Evolutionary conservation across 257 asterid species (phyloP).

Genomic region (Solanum appendiculatum): DNA sequence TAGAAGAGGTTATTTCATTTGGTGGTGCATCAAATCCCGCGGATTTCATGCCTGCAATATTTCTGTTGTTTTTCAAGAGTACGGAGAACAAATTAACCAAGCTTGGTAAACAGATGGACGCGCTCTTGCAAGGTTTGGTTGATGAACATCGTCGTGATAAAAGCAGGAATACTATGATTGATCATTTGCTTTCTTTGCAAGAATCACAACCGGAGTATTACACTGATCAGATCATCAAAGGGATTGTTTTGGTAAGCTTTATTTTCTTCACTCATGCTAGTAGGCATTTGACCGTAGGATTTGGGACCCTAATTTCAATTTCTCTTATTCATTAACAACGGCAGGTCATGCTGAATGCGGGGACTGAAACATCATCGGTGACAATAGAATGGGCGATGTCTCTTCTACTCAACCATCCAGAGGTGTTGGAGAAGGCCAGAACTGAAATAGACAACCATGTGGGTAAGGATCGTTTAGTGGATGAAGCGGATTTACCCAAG

Average conservation of each 20-base stretch:
- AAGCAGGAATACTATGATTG: slow-evolving; percentile 32
- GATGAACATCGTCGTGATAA: slow-evolving; percentile 23
- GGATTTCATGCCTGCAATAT: slow-evolving; percentile 24
- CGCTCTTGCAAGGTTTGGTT: slow-evolving; percentile 33
- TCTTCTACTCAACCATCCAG: slow-evolving; percentile 43
- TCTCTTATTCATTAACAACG: not conserved
- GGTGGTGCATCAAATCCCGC: slow-evolving; percentile 20
- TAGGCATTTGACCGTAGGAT: not conserved
- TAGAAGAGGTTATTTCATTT: slow-evolving; percentile 6
- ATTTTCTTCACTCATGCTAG: not conserved
- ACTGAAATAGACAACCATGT: slow-evolving; percentile 34
- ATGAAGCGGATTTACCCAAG: slow-evolving; percentile 37
- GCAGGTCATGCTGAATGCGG: slow-evolving; percentile 41
- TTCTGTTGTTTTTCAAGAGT: not conserved
- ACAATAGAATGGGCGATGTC: slow-evolving; percentile 68
- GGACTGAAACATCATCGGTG: slow-evolving; percentile 42
- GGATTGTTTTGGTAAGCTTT: slow-evolving; percentile 27
- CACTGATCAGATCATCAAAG: slow-evolving; percentile 41
- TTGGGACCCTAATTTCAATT: not conserved
- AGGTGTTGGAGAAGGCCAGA: slow-evolving; percentile 39
- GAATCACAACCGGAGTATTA: slow-evolving; percentile 43
- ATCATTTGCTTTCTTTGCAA: slow-evolving; percentile 50
- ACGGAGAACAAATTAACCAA: slow-evolving; percentile 22
- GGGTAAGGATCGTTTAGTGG: slow-evolving; percentile 29
- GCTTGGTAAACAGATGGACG: slow-evolving; percentile 20